These are phyloP conservation scores for Lojkania enalia DNA, from an alignment of 2,329 filamentous ascomycete species.

Conservation along the genomic window DNA sequence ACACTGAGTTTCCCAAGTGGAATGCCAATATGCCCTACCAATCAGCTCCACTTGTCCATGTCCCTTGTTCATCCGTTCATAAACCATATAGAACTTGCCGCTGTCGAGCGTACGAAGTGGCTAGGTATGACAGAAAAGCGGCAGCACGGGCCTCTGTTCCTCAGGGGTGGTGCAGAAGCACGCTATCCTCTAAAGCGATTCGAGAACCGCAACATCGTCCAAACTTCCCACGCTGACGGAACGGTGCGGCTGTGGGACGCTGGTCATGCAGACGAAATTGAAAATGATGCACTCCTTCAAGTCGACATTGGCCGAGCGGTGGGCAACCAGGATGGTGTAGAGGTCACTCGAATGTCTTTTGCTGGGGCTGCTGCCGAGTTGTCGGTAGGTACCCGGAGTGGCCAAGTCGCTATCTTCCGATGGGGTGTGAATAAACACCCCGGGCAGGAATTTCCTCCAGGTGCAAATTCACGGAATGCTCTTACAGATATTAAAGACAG, in stretches of 20 bases:
- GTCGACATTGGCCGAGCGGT: conserved; percentile 84
- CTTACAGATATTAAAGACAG: conserved; percentile 75
- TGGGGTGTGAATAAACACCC: conserved; percentile 81
- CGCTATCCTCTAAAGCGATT: conserved; percentile 72
- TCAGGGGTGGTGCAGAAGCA: conserved; percentile 78
- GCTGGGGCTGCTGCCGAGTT: conserved; percentile 81
- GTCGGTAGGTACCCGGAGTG: conserved; percentile 75
- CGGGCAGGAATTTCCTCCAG: conserved; percentile 63
- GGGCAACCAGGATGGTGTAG: conserved; percentile 74
- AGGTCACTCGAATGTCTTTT: conserved; percentile 79
- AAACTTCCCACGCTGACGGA: conserved; percentile 87
- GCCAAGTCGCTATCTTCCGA: conserved; percentile 84
- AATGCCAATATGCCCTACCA: conserved; percentile 86
- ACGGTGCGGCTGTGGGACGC: conserved; percentile 92
- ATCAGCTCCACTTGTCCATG: conserved; percentile 85
- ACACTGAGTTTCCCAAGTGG: conserved; percentile 92
- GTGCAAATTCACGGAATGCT: conserved; percentile 53
- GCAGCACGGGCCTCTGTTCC: conserved; percentile 73
- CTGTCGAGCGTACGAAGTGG: conserved; percentile 80
- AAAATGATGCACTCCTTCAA: conserved; percentile 80
- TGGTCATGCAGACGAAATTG: conserved; percentile 89
- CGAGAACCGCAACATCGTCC: conserved; percentile 80
- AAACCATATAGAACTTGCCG: conserved; percentile 70
- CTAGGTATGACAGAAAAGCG: conserved; percentile 86
- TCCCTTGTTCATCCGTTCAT: conserved; percentile 91